Conservation (phyloP, 2,329 filamentous ascomycete species). For the Cercospora sojina region DNA sequence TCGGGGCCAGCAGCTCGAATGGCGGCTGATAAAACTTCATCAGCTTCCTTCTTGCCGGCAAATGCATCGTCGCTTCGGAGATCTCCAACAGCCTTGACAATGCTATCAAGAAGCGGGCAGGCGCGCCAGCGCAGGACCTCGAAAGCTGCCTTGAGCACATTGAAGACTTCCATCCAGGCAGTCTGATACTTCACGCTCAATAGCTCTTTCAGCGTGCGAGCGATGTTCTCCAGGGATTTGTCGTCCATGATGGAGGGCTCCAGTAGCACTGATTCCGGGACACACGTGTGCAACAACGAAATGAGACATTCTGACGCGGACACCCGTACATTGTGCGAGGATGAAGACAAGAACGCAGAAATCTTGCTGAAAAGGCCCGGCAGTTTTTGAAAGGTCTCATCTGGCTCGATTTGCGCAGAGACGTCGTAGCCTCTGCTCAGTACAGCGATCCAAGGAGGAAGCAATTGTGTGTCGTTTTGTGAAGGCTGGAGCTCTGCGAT, state of each 20-base stretch:
- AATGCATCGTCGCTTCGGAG: slow-evolving; percentile 86
- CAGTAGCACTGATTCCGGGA: slow-evolving; percentile 77
- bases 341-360: slow-evolving; percentile 76
- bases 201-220: slow-evolving; percentile 68
- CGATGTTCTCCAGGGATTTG: slow-evolving; percentile 79
- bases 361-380: slow-evolving; percentile 81
- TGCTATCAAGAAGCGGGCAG: slow-evolving; percentile 71
- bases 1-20: slow-evolving; percentile 88
- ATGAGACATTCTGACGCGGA: slow-evolving; percentile 94
- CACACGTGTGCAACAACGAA: slow-evolving; percentile 86
- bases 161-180: slow-evolving; percentile 94
- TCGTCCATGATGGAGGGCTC: slow-evolving; percentile 92
- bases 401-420: slow-evolving; percentile 79
- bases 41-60: slow-evolving; percentile 89
- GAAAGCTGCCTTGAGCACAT: slow-evolving; percentile 81
- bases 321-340: slow-evolving; percentile 87
- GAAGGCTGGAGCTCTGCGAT: slow-evolving; percentile 90
- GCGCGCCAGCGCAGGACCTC: slow-evolving; percentile 83
- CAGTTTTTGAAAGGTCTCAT: slow-evolving; percentile 88
- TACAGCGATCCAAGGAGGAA: slow-evolving; percentile 96
- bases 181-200: slow-evolving; percentile 89
- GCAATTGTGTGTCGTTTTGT: slow-evolving; percentile 87
- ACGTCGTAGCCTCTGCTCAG: slow-evolving; percentile 93
- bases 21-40: slow-evolving; percentile 83
- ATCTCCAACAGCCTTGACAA: slow-evolving; percentile 79